A percentile compares a stretch with the other conserved stretches of the same genome.
phyloP scores from a whole-genome alignment of 129 eudicot genomes.

The Arctium lappa region DNA sequence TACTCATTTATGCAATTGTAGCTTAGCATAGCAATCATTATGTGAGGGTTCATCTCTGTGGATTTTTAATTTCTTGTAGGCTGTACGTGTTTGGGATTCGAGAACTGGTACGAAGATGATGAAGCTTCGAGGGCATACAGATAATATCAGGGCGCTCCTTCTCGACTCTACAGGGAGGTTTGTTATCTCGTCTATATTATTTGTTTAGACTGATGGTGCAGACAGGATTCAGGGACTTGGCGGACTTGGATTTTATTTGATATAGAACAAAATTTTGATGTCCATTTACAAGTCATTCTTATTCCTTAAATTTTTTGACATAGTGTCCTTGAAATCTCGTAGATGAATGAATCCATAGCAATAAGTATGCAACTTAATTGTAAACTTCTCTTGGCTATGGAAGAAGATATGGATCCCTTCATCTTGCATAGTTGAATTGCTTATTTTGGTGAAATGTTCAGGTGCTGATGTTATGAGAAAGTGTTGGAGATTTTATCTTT shows the following conservation, averaged over 20 bases:
- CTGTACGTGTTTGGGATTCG: constrained; percentile 96
- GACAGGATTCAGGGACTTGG: background rate
- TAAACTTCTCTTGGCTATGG: background rate
- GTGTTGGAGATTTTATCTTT: background rate
- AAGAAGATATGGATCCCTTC: background rate
- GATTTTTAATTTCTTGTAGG: constrained; percentile 37
- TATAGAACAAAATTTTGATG: background rate
- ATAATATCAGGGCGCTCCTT: constrained; percentile 75
- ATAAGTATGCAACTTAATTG: background rate
- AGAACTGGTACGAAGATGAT: constrained; percentile 83
- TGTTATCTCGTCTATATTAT: constrained; percentile 21
- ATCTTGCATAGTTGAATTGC: background rate
- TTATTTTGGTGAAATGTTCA: background rate
- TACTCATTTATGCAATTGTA: background rate
- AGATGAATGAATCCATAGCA: background rate
- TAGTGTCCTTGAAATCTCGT: background rate
- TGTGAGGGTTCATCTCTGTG: constrained; percentile 5
- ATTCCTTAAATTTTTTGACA: background rate
- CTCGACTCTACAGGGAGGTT: constrained; percentile 92
- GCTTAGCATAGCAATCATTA: background rate
- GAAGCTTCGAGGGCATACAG: constrained; percentile 95
- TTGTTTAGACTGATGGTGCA: background rate
- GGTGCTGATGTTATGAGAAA: background rate
- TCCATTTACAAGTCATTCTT: background rate
- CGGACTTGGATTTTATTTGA: background rate